These are phyloP conservation scores for Zhuliangozyma parablackwelliae DNA, from an alignment of 1,139 yeast species.

Conservation along the genomic window DNA sequence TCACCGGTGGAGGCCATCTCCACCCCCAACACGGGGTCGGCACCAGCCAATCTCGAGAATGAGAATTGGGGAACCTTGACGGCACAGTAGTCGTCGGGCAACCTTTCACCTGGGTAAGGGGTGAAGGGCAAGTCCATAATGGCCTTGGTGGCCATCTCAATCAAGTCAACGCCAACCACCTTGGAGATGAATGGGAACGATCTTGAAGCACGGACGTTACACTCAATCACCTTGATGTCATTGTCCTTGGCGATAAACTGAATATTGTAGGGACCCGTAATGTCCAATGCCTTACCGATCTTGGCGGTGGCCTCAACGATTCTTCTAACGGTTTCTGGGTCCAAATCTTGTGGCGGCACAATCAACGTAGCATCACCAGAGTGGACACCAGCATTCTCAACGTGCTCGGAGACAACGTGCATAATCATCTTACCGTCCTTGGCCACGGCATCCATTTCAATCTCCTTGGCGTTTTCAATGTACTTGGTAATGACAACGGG, in stretches of 20 bases:
- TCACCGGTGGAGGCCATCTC: conserved; percentile 99
- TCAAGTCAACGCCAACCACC: conserved; percentile 94
- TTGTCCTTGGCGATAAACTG: conserved; percentile 95
- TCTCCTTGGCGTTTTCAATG: conserved; percentile 93
- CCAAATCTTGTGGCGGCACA: conserved; percentile 80
- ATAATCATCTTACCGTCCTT: conserved; percentile 80
- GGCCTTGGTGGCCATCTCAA: conserved; percentile 97
- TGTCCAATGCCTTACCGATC: conserved; percentile 91
- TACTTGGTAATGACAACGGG: conserved; percentile 97
- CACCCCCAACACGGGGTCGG: conserved; percentile 97
- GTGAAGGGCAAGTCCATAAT: conserved; percentile 82
- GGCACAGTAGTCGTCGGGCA: conserved; percentile 93
- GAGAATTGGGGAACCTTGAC: conserved; percentile 98
- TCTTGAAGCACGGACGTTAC: conserved; percentile 97
- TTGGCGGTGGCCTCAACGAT: conserved; percentile 80
- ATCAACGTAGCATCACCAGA: conserved; percentile 97
- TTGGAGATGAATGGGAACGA: conserved; percentile 98
- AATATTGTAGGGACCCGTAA: conserved; percentile 98
- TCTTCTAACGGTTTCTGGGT: conserved; percentile 54
- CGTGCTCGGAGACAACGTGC: conserved; percentile 96
- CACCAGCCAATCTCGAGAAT: conserved; percentile 96
- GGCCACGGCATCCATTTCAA: conserved; percentile 97
- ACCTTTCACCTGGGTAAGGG: conserved; percentile 84
- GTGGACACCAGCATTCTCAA: conserved; percentile 98
- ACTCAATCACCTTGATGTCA: conserved; percentile 92